Conservation (phyloP, 148 eudicot genomes). For the Euryodendron excelsum region DNA sequence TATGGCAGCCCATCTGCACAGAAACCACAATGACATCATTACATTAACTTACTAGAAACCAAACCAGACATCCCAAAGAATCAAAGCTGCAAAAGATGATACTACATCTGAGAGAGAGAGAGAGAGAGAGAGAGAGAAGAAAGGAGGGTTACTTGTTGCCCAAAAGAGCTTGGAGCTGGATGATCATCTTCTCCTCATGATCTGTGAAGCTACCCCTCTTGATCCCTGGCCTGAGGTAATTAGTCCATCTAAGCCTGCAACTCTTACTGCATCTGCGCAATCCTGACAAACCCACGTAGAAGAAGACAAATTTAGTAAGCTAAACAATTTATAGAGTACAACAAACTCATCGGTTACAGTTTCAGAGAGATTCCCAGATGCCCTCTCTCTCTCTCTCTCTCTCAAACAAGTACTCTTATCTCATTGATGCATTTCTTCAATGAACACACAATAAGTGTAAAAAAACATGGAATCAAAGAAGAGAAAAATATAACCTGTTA, state of each 20-base stretch:
- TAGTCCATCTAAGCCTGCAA: constrained; percentile 61
- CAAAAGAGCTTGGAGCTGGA: constrained; percentile 56
- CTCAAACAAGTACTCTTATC: no score
- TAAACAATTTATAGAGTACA: no score
- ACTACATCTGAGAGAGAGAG: background rate
- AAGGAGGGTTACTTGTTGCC: constrained; percentile 58
- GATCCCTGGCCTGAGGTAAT: constrained; percentile 56
- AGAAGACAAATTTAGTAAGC: no score
- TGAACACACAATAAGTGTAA: no score
- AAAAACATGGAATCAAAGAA: background rate
- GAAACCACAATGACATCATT: background rate
- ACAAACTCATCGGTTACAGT: no score
- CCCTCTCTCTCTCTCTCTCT: no score
- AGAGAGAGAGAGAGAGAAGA: background rate
- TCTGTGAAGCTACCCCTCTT: constrained; percentile 50
- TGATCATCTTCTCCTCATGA: constrained; percentile 56
- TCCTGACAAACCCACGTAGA: constrained; percentile 30
- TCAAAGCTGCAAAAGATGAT: background rate
- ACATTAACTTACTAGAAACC: background rate
- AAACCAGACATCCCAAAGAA: background rate
- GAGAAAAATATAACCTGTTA: constrained; percentile 31
- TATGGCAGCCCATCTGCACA: constrained; percentile 53
- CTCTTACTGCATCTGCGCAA: constrained; percentile 55
- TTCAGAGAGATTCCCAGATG: no score
- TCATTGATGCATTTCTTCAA: no score